Base-by-base conservation (phyloP, 2,329 filamentous ascomycete genomes). In the Pestalotiopsis sp. region DNA sequence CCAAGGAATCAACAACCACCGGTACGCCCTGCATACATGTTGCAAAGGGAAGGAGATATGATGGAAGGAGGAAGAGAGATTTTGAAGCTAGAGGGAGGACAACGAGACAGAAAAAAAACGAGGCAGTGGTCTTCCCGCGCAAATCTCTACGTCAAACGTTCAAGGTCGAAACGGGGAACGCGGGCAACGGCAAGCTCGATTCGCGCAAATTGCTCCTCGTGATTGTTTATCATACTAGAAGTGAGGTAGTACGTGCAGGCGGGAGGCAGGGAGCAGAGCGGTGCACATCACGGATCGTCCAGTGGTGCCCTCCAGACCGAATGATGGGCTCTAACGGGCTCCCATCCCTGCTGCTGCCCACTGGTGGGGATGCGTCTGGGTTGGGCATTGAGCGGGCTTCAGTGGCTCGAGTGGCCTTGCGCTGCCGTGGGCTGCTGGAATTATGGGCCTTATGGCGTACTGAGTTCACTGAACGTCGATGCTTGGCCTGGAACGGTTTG, bases 141-240 rank as follows among this genome's bases (percentile, higher is more conserved):
- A 9, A 52, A 52, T n/a, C 41, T 65, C 41, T 52, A 45, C 23
- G 31, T 58, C n/a, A 31, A 38, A 56, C 52, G 13, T 66, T 45
- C 14, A 58, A 66, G 6, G 17, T 65, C n/a, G 11, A 23, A 49
- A 25, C 63, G 27, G 49, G 45, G 20, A 45, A 38, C 25, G 31
- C 63, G 27, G 49, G 27, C 41, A 45, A 38, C 25, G 31, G 25
- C 41, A 66, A 56, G 27, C 45, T 49, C 63, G 63, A 66, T 45
- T 64, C 61, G 61, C 20, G 63, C 63, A 66, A 72, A 73, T 72
- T 67, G 65, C 67, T 71, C 72, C 75, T 74, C 74, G 74, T 77
- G 75, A 77, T 75, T 71, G 72, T 72, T 72, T 76, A 72, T 52
- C 45, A 52, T 52, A 52, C 45, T 52, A 52, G 17, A 36, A 36